These are phyloP conservation scores for Thyridium curvatum DNA, from an alignment of 2,329 filamentous ascomycete genomes.

Conservation along the genomic window DNA sequence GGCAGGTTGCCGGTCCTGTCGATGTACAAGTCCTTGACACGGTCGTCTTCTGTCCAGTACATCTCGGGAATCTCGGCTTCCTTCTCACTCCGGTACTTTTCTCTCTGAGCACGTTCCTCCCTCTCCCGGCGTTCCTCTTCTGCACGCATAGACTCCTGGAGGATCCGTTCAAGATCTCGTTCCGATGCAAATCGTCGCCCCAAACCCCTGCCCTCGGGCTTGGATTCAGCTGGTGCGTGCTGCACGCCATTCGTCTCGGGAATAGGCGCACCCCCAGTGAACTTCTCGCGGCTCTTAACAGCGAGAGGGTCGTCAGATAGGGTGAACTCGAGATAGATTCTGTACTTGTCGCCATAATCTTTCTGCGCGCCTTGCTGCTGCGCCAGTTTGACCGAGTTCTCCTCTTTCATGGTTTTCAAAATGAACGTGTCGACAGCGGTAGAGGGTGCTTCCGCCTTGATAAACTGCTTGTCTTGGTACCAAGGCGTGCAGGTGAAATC, in stretches of 20 bases:
- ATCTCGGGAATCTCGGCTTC: slow-evolving; percentile 70
- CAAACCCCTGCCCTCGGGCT: slow-evolving; percentile 47
- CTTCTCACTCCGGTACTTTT: slow-evolving; percentile 68
- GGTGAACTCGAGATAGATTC: slow-evolving; percentile 48
- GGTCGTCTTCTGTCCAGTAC: slow-evolving; percentile 56
- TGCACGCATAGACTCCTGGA: slow-evolving; percentile 65
- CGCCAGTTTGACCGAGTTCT: slow-evolving; percentile 25
- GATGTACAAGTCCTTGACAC: slow-evolving; percentile 50
- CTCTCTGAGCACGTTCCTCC: slow-evolving; percentile 56
- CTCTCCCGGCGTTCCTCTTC: slow-evolving; percentile 66
- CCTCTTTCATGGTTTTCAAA: slow-evolving; percentile 33
- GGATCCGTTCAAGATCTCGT: slow-evolving; percentile 63
- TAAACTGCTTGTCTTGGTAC: slow-evolving; percentile 39
- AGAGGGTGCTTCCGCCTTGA: slow-evolving; percentile 33
- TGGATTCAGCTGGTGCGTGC: slow-evolving; percentile 40
- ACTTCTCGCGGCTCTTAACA: slow-evolving; percentile 48
- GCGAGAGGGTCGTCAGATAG: slow-evolving; percentile 48
- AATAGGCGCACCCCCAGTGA: slow-evolving; percentile 19
- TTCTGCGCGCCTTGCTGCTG: slow-evolving; percentile 33
- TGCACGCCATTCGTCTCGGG: slow-evolving; percentile 5
- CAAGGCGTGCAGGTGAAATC: slow-evolving; percentile 38
- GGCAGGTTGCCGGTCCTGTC: slow-evolving; percentile 61
- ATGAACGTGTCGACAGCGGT: slow-evolving; percentile 38
- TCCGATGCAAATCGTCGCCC: slow-evolving; percentile 61
- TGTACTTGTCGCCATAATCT: slow-evolving; percentile 41